Percentiles rank a stretch among this genome's conserved stretches.
Conservation (phyloP, 768 basidiomycete species). For the Termitomyces sp. region DNA sequence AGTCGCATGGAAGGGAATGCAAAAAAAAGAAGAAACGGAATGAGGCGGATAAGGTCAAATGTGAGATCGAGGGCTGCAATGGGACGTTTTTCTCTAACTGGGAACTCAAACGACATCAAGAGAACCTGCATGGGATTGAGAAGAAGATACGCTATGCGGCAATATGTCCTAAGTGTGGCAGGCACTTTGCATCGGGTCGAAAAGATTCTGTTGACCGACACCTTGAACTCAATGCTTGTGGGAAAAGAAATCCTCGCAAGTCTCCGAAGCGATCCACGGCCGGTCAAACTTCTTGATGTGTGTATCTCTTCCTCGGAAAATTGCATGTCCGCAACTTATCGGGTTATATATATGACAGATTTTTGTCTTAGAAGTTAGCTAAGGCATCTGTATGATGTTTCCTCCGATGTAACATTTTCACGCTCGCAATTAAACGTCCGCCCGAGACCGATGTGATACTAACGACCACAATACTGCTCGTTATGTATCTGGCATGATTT, state of each 20-base stretch:
- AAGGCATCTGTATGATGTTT: not conserved
- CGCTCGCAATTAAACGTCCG: not conserved
- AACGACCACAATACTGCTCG: no score
- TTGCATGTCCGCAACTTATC: not conserved
- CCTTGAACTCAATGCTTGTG: constrained; percentile 1
- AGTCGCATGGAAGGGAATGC: not conserved
- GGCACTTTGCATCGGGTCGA: not conserved
- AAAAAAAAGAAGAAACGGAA: constrained; percentile 1
- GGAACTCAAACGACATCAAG: constrained; percentile 5
- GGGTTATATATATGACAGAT: not conserved
- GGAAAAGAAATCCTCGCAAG: constrained; percentile 5
- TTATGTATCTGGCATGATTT: no score
- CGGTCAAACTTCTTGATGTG: not conserved
- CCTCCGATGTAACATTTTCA: not conserved
- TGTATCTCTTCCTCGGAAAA: not conserved
- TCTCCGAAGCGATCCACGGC: not conserved
- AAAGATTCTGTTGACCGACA: constrained; percentile 6
- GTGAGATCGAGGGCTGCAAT: constrained; percentile 2
- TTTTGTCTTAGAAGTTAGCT: not conserved
- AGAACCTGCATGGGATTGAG: constrained; percentile 2
- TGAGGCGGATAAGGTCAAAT: not conserved
- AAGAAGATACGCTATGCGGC: not conserved
- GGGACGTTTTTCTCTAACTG: constrained; percentile 7
- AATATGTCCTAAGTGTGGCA: constrained; percentile 1
- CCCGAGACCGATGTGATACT: not conserved